Conservation (phyloP, 78 protist genomes). For the Trichosphaerium sp. region DNA sequence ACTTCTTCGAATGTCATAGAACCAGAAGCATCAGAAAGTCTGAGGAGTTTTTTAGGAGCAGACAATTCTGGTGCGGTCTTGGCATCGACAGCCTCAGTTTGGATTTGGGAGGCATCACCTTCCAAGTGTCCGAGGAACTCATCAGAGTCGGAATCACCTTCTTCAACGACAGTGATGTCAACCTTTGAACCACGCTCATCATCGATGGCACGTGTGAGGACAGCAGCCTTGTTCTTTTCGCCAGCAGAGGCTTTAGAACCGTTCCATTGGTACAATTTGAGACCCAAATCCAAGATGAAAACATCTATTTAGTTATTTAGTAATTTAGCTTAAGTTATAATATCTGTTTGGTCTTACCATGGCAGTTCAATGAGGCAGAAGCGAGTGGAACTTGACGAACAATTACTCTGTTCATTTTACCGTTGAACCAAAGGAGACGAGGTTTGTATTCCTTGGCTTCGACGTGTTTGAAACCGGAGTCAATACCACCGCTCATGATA, state of each 20-base stretch:
- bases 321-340: neutral
- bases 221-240: constrained; percentile 24
- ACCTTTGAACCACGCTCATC: too few species aligned
- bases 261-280: constrained; percentile 19
- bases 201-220: too few species aligned
- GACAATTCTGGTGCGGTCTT: too few species aligned
- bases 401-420: constrained; percentile 7
- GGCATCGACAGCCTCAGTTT: too few species aligned
- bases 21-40: neutral
- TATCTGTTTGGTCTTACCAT: neutral
- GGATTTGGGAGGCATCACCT: too few species aligned
- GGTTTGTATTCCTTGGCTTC: constrained; percentile 7
- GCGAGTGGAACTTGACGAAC: constrained; percentile 31
- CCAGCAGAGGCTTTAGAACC: neutral
- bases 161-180: too few species aligned
- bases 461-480: constrained; percentile 11
- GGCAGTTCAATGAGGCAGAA: constrained; percentile 1
- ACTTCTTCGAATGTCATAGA: neutral
- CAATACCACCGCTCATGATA: constrained; percentile 3
- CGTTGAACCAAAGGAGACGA: constrained; percentile 30
- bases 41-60: too few species aligned
- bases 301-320: constrained; percentile 13
- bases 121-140: too few species aligned
- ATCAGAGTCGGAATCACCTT: too few species aligned
- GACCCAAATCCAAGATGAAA: constrained; percentile 23